Evolutionary conservation across 2,329 filamentous ascomycete species (phyloP).

Genomic region (Verticillium nonalfalfae): DNA sequence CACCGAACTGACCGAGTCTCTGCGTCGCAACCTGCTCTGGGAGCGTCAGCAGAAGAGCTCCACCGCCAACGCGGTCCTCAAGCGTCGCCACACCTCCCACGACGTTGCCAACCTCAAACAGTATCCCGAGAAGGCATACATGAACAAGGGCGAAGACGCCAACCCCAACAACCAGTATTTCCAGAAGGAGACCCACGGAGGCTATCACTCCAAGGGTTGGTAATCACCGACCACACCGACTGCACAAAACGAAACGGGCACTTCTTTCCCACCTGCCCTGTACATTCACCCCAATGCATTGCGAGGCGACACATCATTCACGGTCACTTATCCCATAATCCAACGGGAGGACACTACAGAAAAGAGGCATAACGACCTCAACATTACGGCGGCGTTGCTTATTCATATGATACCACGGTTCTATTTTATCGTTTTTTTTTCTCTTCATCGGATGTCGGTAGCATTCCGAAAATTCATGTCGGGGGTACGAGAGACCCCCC

Average conservation of each 20-base stretch:
- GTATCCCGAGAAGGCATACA: slow-evolving; percentile 62
- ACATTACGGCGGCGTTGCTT: background rate
- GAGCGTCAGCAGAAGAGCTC: slow-evolving; percentile 92
- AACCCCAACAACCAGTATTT: slow-evolving; percentile 79
- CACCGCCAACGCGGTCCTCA: slow-evolving; percentile 80
- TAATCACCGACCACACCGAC: slow-evolving; percentile 29
- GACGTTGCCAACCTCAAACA: slow-evolving; percentile 85
- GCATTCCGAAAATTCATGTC: slow-evolving; percentile 10
- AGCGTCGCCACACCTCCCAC: slow-evolving; percentile 83
- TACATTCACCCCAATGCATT: slow-evolving; percentile 10
- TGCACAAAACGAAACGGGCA: slow-evolving; percentile 8
- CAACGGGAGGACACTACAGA: background rate
- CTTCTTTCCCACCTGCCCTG: background rate
- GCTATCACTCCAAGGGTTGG: slow-evolving; percentile 85
- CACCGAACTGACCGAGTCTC: slow-evolving; percentile 87
- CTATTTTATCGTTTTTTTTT: slow-evolving; percentile 5
- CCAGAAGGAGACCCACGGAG: slow-evolving; percentile 67
- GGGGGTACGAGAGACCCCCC: background rate
- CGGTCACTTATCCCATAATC: background rate
- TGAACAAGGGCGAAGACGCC: slow-evolving; percentile 52
- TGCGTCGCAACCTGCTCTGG: slow-evolving; percentile 87
- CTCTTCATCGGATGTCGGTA: background rate
- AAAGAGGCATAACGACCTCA: background rate
- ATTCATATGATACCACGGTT: slow-evolving; percentile 14
- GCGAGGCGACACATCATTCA: slow-evolving; percentile 7